Evolutionary conservation across 2,329 filamentous ascomycete genomes (phyloP), one percentile per base, ranked within the genome.

Genomic region (Colletotrichum lupini): DNA sequence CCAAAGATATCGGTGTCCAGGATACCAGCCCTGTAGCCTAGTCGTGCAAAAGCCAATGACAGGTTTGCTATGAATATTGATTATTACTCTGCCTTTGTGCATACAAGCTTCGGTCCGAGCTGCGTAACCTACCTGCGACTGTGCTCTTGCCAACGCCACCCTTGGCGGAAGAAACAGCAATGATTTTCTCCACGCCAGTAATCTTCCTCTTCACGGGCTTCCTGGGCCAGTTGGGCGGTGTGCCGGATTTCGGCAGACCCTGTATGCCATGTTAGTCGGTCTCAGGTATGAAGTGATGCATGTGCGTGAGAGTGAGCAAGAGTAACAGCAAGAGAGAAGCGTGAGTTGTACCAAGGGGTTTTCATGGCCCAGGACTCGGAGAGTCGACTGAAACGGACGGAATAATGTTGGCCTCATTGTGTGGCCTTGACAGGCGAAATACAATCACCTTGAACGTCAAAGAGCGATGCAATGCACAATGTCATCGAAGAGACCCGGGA

Each of bases 141-240:
- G 97, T 99, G 77, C 95, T 98, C 81, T 99, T 99, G 1, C 97
- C 97, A 0, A 99, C 97, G n/a, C 97, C 97, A 2, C 97, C 97
- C 81, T 99, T 99, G 16, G 97, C 97, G 1, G 95, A 98, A 4
- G 95, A 98, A 16, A 99, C 94, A n/a, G 95, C 95, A 72, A 99
- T 91, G n/a, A 98, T 92, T 81, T 97, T 98, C 76, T 91, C 90
- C 28, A 99, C 96, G 81, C 95, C 92, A 30, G 90, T 89, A 77
- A 99, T 97, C 77, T 90, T 92, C 76, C 94, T 90, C 78, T 93
- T 92, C 77, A 95, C 90, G 0, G 97, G 96, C 12, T 97, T 88
- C 28, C 94, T 94, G 66, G 94, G 91, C 83, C 85, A 86, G n/a
- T 75, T 82, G 2, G 85, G 84, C 5, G 85, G 83, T 2, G 85